These are phyloP conservation scores for Hirsutella thompsonii DNA, from an alignment of 2,329 filamentous ascomycete species.

Conservation along the genomic window DNA sequence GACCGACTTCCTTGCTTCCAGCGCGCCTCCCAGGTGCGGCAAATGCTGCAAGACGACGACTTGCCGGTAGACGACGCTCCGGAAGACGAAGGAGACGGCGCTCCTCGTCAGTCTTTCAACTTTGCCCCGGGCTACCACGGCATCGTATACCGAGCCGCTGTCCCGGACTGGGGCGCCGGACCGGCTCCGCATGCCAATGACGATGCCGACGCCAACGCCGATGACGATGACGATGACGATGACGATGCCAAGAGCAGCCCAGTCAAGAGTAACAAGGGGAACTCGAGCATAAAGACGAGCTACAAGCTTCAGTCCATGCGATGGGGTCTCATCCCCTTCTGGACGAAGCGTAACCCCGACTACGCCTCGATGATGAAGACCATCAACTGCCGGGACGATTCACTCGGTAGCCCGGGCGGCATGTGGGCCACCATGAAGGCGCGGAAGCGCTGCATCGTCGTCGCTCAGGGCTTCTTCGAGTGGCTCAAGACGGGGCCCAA, in stretches of 20 bases:
- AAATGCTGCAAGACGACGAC: constrained; percentile 57
- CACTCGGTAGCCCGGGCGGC: constrained; percentile 58
- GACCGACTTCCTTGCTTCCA: constrained; percentile 25
- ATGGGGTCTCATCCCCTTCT: constrained; percentile 90
- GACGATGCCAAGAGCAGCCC: too few species aligned
- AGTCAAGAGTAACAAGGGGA: neutral
- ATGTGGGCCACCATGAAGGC: constrained; percentile 93
- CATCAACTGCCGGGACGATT: constrained; percentile 92
- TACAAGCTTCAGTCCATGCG: constrained; percentile 90
- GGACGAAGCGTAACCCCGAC: constrained; percentile 75
- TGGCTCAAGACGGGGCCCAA: constrained; percentile 73
- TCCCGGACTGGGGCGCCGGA: constrained; percentile 46
- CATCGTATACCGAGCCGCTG: constrained; percentile 71
- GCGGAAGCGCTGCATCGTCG: constrained; percentile 72
- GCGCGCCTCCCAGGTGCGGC: constrained; percentile 66
- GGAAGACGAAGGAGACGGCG: constrained; percentile 48
- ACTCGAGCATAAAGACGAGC: constrained; percentile 22
- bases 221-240: too few species aligned
- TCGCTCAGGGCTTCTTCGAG: constrained; percentile 92
- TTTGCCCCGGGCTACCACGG: constrained; percentile 83
- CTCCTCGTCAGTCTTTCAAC: constrained; percentile 70
- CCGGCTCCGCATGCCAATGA: constrained; percentile 10
- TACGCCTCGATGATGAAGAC: constrained; percentile 71
- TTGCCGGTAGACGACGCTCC: constrained; percentile 63
- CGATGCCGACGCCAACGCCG: constrained; percentile 1